Conservation (phyloP, 1,139 yeast genomes). For the Pichia sp. region DNA sequence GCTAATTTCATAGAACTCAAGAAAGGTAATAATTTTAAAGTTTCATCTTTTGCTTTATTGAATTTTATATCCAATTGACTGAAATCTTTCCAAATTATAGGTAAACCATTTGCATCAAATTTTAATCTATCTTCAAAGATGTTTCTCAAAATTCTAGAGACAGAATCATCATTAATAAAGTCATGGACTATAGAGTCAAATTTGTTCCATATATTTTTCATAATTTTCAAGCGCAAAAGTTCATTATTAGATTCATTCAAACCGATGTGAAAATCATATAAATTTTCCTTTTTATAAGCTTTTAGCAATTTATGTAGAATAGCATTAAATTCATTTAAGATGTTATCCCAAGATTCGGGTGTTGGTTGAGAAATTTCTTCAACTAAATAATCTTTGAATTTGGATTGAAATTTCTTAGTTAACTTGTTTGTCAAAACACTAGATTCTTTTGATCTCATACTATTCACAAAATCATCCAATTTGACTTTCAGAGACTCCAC, state of each 20-base stretch:
- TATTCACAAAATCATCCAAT: slow-evolving; percentile 24
- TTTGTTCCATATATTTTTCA: slow-evolving; percentile 57
- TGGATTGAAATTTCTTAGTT: slow-evolving; percentile 36
- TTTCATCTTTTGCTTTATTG: slow-evolving; percentile 49
- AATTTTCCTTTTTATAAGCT: slow-evolving; percentile 17
- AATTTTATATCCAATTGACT: slow-evolving; percentile 67
- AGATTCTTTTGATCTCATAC: slow-evolving; percentile 42
- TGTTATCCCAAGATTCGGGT: slow-evolving; percentile 56
- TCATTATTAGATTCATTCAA: slow-evolving; percentile 40
- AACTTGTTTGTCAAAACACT: slow-evolving; percentile 34
- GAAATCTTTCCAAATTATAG: slow-evolving; percentile 72
- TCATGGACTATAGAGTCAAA: slow-evolving; percentile 57
- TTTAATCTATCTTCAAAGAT: slow-evolving; percentile 77
- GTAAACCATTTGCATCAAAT: slow-evolving; percentile 72
- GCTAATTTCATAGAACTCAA: slow-evolving; percentile 52
- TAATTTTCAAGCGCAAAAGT: slow-evolving; percentile 39
- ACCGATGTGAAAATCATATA: slow-evolving; percentile 62
- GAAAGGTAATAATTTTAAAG: slow-evolving; percentile 54
- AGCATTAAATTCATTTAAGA: slow-evolving; percentile 42
- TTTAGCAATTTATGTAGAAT: slow-evolving; percentile 28
- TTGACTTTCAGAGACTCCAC: slow-evolving; percentile 22
- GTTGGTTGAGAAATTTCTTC: slow-evolving; percentile 42
- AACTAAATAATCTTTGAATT: slow-evolving; percentile 37
- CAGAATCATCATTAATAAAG: slow-evolving; percentile 51
- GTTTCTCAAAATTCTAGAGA: slow-evolving; percentile 53